Evolutionary conservation across 371 early-diverging fungal genomes (phyloP).

Genomic region (Apophysomyces ossiformis): DNA sequence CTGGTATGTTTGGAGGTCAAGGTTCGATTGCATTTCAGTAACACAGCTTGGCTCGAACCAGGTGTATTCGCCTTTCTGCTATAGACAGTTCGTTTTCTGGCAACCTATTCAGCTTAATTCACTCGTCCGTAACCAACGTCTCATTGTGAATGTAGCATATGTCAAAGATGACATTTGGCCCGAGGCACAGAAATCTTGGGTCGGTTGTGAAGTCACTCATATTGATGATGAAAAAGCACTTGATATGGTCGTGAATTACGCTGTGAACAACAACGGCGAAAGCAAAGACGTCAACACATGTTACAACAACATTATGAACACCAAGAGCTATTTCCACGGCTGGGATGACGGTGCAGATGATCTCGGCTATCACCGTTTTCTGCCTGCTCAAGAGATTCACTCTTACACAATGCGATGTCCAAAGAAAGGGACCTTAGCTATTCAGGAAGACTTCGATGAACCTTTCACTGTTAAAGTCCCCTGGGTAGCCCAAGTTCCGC

Average conservation of each 20-base stretch:
- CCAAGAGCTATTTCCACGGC: conserved; percentile 57
- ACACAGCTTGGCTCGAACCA: conserved; percentile 15
- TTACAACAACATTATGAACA: conserved; percentile 58
- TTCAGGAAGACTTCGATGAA: conserved; percentile 45
- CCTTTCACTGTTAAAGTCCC: conserved; percentile 57
- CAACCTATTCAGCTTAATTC: conserved; percentile 57
- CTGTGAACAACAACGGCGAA: conserved; percentile 60
- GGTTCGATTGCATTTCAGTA: conserved; percentile 2
- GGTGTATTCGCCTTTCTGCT: conserved; percentile 56
- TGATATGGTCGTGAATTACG: conserved; percentile 57
- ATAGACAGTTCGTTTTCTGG: conserved; percentile 58
- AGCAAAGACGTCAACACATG: conserved; percentile 58
- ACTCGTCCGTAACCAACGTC: conserved; percentile 41
- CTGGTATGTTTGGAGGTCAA: conserved; percentile 32
- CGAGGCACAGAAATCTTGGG: conserved; percentile 50
- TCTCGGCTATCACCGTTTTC: conserved; percentile 58
- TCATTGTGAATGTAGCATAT: conserved; percentile 53
- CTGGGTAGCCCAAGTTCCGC: conserved; percentile 54
- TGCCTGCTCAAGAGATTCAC: conserved; percentile 54
- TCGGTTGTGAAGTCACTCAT: conserved; percentile 52
- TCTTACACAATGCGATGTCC: conserved; percentile 52
- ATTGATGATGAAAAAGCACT: conserved; percentile 53
- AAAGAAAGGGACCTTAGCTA: conserved; percentile 40
- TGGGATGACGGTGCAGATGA: conserved; percentile 63
- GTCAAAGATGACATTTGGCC: conserved; percentile 56